These are phyloP conservation scores for Oryza glumipatula DNA, from an alignment of 176 grass and related monocot genomes.

Conservation along the genomic window DNA sequence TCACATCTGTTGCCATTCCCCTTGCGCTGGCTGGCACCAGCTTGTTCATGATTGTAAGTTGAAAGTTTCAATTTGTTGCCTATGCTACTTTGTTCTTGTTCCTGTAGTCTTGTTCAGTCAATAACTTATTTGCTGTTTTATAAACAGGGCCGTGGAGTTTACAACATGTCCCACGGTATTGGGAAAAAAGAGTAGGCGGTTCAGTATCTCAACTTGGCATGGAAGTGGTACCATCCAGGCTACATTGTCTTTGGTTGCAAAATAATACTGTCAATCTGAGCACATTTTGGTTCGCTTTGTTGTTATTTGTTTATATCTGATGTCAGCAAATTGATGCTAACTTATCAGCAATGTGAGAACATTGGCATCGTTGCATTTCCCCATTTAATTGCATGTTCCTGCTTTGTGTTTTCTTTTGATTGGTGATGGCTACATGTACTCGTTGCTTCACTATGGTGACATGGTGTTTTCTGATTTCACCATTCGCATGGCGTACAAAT, in stretches of 20 bases:
- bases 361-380: constrained; percentile 10
- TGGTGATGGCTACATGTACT: not conserved
- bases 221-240: constrained; percentile 9
- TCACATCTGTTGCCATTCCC: constrained; percentile 69
- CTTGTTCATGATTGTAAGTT: constrained; percentile 61
- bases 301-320: constrained; percentile 32
- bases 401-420: not conserved
- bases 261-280: constrained; percentile 44
- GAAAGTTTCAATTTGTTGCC: not conserved
- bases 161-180: constrained; percentile 63
- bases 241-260: constrained; percentile 26
- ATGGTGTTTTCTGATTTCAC: not conserved
- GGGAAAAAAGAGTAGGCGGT: constrained; percentile 62
- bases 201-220: constrained; percentile 27
- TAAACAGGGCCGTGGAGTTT: constrained; percentile 62
- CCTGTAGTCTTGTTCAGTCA: not conserved
- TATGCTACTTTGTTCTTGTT: not conserved
- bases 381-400: not conserved
- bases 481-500: too few species aligned
- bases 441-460: not conserved
- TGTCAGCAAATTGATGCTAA: constrained; percentile 43
- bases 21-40: constrained; percentile 58
- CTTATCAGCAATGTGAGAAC: constrained; percentile 20
- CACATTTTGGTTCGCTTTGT: constrained; percentile 25
- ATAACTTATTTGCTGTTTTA: not conserved